phyloP scores from a whole-genome alignment of 108 stramenopile genomes.

The Aureococcus anophagefferens region DNA sequence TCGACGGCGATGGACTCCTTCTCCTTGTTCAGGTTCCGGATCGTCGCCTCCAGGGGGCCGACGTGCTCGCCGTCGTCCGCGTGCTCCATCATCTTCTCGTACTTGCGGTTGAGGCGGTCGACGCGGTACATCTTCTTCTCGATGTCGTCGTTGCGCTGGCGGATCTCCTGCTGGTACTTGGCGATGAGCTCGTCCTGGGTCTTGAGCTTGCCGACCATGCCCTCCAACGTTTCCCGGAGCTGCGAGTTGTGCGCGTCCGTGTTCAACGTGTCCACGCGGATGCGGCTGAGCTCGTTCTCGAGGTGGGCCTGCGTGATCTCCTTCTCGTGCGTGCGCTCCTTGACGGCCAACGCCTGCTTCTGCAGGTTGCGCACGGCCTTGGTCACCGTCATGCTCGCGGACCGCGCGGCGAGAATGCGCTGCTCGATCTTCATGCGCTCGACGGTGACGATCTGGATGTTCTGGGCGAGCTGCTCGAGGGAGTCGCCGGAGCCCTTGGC shows the following conservation, averaged over 20 bases:
- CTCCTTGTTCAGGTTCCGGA: constrained; percentile 58
- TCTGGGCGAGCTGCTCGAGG: constrained; percentile 28
- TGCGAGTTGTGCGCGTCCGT: constrained; percentile 54
- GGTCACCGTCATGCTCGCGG: constrained; percentile 49
- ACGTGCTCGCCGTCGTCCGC: constrained; percentile 46
- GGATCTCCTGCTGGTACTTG: constrained; percentile 60
- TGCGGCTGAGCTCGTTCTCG: constrained; percentile 62
- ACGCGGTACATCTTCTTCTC: constrained; percentile 69
- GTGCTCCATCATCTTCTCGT: constrained; percentile 54
- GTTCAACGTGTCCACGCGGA: constrained; percentile 58
- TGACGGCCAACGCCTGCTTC: constrained; percentile 36
- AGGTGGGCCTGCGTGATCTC: constrained; percentile 43
- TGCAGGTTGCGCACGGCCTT: constrained; percentile 57
- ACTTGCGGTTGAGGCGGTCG: constrained; percentile 64
- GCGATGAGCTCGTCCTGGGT: constrained; percentile 47
- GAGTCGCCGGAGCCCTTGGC: constrained; percentile 8
- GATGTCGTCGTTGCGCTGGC: constrained; percentile 68
- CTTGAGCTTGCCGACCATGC: constrained; percentile 33
- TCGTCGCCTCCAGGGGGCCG: constrained; percentile 65
- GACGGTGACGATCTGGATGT: constrained; percentile 52
- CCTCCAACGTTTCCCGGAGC: constrained; percentile 44
- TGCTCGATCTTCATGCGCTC: constrained; percentile 54
- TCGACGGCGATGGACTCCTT: constrained; percentile 31
- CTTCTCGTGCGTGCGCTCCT: constrained; percentile 46
- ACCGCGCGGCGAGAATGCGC: constrained; percentile 25